Base-by-base conservation (phyloP, 2,329 filamentous ascomycete species). In the Alternaria rosae region DNA sequence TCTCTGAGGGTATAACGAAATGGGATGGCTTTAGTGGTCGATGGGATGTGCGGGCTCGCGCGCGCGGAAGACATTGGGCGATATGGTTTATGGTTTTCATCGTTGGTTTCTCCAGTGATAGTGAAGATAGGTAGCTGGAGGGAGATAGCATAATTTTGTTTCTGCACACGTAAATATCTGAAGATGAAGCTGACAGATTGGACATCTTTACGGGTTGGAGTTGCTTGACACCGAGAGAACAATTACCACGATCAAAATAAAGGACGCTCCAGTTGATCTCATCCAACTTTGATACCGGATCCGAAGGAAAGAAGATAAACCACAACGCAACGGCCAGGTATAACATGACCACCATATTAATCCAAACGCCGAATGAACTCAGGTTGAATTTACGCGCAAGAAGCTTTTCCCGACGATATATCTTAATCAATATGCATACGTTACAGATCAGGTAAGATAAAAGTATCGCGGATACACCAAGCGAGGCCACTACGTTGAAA, bases 211-310 rank as follows among this genome's bases (percentile, higher is more conserved):
- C 17, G 17, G 17, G 10, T 10, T 35, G 32, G n/a, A 35, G 32
- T n/a, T 35, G 15, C 32, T 2, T 15, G 4, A 3, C 8, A 38
- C n/a, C n/a, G n/a, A n/a, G n/a, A n/a, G n/a, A n/a, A n/a, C n/a
- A n/a, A n/a, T n/a, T n/a, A n/a, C n/a, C n/a, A n/a, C n/a, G n/a
- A n/a, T n/a, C n/a, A n/a, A n/a, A n/a, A n/a, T n/a, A n/a, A 2
- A 70, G 71, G 42, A 76, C 68, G 43, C 75, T 76, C 80, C 81
- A 84, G 62, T 84, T 83, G 81, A 84, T 83, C 4, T 75, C 78
- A 0, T 38, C 23, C 8, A 17, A 6, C 3, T 43, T 26, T 7
- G 55, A 47, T 12, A 43, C 17, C 26, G 61, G 65, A 35, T 25
- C 52, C 21, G 65, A 47, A 0, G 82, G 81, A 59, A 83, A 84